These are phyloP conservation scores for Cordyceps fumosorosea DNA, from an alignment of 2,329 filamentous ascomycete genomes.

Conservation along the genomic window DNA sequence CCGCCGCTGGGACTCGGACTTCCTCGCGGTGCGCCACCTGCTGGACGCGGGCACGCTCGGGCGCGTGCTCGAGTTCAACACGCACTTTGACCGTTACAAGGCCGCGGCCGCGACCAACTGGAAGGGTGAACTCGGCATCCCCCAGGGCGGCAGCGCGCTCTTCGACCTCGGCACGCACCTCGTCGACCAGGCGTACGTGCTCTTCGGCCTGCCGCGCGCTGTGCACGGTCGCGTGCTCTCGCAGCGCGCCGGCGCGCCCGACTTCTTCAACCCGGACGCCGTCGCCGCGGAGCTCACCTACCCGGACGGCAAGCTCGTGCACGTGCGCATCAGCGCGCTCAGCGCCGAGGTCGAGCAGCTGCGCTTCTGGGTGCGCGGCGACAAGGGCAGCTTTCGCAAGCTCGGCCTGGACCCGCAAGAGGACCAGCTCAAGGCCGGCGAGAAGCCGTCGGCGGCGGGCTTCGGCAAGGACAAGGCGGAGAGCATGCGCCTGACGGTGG, in stretches of 20 bases:
- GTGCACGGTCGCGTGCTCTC: slow-evolving; percentile 64
- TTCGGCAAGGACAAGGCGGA: slow-evolving; percentile 60
- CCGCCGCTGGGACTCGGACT: slow-evolving; percentile 72
- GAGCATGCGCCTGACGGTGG: slow-evolving; percentile 52
- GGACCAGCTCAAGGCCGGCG: slow-evolving; percentile 60
- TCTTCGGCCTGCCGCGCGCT: slow-evolving; percentile 62
- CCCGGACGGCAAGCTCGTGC: slow-evolving; percentile 54
- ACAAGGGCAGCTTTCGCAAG: slow-evolving; percentile 70
- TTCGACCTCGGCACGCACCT: slow-evolving; percentile 74
- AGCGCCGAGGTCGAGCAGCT: slow-evolving; percentile 64
- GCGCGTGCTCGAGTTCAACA: slow-evolving; percentile 69
- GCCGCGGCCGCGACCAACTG: slow-evolving; percentile 53
- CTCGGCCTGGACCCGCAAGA: slow-evolving; percentile 66
- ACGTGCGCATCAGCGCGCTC: slow-evolving; percentile 62
- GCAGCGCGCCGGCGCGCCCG: slow-evolving; percentile 45
- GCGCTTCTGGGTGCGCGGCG: slow-evolving; percentile 71
- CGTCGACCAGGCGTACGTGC: slow-evolving; percentile 64
- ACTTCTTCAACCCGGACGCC: slow-evolving; percentile 48
- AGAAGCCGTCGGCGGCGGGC: slow-evolving; percentile 51
- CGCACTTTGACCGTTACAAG: slow-evolving; percentile 72
- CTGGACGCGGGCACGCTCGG: slow-evolving; percentile 53
- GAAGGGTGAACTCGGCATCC: slow-evolving; percentile 57
- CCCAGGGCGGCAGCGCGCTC: slow-evolving; percentile 58
- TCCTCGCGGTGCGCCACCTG: slow-evolving; percentile 60
- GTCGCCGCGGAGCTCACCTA: slow-evolving; percentile 63